These are phyloP conservation scores for Zygoascus sp. DNA, from an alignment of 1,139 yeast species.

Conservation along the genomic window DNA sequence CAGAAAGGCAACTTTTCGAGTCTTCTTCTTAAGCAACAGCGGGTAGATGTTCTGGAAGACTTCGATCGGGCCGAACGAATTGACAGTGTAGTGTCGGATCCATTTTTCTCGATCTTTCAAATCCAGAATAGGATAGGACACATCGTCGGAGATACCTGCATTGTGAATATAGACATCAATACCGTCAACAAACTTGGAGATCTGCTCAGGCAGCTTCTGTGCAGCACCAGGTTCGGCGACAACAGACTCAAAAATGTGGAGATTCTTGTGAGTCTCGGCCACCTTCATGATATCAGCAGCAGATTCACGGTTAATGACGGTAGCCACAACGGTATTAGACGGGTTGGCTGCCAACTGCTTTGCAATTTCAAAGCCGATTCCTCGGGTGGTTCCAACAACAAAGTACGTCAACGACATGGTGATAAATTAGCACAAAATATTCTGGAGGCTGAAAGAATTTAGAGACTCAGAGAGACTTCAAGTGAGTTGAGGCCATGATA, in stretches of 20 bases:
- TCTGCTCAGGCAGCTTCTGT: slow-evolving; percentile 22
- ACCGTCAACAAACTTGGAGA: slow-evolving; percentile 16
- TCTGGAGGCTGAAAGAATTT: no score
- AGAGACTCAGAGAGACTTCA: no score
- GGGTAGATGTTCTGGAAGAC: slow-evolving; percentile 24
- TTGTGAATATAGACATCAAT: slow-evolving; percentile 52
- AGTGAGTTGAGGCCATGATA: no score
- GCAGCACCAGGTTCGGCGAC: slow-evolving; percentile 22
- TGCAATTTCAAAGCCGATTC: slow-evolving; percentile 35
- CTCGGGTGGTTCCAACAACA: slow-evolving; percentile 35
- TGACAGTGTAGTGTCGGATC: slow-evolving; percentile 29
- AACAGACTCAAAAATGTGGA: slow-evolving; percentile 24
- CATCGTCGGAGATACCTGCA: slow-evolving; percentile 39
- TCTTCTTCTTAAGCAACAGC: slow-evolving; percentile 20
- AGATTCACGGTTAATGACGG: slow-evolving; percentile 25
- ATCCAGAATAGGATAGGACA: slow-evolving; percentile 14
- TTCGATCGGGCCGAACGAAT: slow-evolving; percentile 37
- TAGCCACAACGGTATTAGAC: slow-evolving; percentile 32
- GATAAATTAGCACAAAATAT: no score
- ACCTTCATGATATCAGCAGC: slow-evolving; percentile 9
- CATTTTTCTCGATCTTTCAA: slow-evolving; percentile 29
- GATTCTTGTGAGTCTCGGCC: slow-evolving; percentile 23
- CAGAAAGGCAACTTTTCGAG: slow-evolving; percentile 25
- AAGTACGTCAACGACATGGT: slow-evolving; percentile 22
- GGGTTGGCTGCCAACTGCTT: slow-evolving; percentile 24